Evolutionary conservation across 306 rosid species (phyloP), one percentile per base, ranked within the genome.

Genomic region (Sphenostylis stenocarpa): DNA sequence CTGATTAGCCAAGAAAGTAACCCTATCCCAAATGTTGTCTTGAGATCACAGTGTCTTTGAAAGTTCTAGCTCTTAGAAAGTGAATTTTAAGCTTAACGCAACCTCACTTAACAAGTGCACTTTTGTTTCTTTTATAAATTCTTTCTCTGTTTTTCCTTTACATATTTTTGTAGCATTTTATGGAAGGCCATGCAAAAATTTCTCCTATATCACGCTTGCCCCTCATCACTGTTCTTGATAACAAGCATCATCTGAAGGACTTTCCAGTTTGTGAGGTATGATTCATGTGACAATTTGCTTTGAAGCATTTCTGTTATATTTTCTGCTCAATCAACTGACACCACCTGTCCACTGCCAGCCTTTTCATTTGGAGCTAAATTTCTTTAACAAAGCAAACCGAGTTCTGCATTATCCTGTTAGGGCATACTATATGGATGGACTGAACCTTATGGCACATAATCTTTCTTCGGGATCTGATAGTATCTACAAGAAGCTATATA

Each of bases 351-450:
- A 65, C 67, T 77, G 85, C 76, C 97, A 94, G 98, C 96, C 98
- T 36, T 87, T 90, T 81, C 94, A 94, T 85, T 73, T 88, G 91
- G 98, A 91, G 94, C 88, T 94, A 72, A 91, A 91, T 84, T 94
- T 91, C 92, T 94, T 94, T 87, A 90, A 82, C 81, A 94, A 87
- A 87, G 97, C 87, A 82, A 94, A 91, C 45, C 89, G 98, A 56
- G 97, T 94, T 86, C 94, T 94, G 81, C 96, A 91, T 86, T 94
- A 91, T 84, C 98, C 97, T 62, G 89, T 85, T 80, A 87, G 98
- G 87, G 91, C 91, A 34, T 94, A 88, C 81, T 88, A 84, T 78
- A 56, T 91, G 70, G 98, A 94, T 80, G 97, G 98, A 38, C 80
- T 86, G 56, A 84, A 91, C 84, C 91, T 94, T 72, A 90, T 86